These are phyloP conservation scores for Clitocybe nebularis DNA, from an alignment of 1,284 basidiomycete species.

Conservation along the genomic window DNA sequence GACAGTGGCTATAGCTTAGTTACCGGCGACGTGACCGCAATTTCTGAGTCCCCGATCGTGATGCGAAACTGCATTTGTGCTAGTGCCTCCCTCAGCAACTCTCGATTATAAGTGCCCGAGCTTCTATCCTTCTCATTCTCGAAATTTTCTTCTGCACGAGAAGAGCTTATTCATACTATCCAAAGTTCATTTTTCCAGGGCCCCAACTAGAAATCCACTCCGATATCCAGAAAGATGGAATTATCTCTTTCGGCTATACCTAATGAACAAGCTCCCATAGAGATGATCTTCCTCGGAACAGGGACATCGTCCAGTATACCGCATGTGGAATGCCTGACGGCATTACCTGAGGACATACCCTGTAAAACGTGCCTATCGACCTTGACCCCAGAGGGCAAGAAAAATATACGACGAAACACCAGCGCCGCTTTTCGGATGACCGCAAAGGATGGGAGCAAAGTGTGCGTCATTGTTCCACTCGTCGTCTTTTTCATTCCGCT, in stretches of 20 bases:
- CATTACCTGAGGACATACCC: constrained; percentile 39
- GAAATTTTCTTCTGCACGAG: not conserved
- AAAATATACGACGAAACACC: constrained; percentile 76
- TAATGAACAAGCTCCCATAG: constrained; percentile 27
- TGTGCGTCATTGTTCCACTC: constrained; percentile 39
- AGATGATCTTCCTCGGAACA: constrained; percentile 72
- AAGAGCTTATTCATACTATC: no score
- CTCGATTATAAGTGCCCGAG: no score
- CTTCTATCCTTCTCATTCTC: no score
- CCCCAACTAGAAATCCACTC: not conserved
- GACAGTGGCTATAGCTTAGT: no score
- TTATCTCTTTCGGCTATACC: constrained; percentile 3
- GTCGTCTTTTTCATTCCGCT: not conserved
- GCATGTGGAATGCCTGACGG: constrained; percentile 62
- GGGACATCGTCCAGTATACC: constrained; percentile 72
- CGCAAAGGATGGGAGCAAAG: constrained; percentile 43
- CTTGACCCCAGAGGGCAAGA: constrained; percentile 59
- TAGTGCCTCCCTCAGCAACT: no score
- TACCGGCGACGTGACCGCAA: no score
- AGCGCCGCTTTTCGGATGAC: constrained; percentile 58
- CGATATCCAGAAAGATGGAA: not conserved
- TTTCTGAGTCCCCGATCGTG: no score
- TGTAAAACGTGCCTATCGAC: constrained; percentile 71
- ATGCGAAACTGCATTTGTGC: no score
- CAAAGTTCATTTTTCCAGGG: not conserved